A percentile compares a stretch with the other conserved stretches of the same genome.
Conservation (phyloP, 2,329 filamentous ascomycete genomes). For the Aurifilum marmelostoma region DNA sequence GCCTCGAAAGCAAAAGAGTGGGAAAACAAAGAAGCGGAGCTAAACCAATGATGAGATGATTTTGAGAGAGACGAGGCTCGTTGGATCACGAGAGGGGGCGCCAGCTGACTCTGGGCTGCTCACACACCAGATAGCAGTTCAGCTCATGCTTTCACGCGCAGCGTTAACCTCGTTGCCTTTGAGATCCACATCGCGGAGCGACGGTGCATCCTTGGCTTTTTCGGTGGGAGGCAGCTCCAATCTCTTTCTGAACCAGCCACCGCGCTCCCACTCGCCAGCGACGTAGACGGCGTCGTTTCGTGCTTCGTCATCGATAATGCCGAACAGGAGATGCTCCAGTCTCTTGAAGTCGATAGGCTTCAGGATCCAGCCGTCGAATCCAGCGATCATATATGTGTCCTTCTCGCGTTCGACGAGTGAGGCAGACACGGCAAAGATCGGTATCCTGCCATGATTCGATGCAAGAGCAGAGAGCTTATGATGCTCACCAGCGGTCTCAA, state of each 20-base stretch:
- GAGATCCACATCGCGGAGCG: conserved; percentile 18
- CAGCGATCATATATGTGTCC: conserved; percentile 71
- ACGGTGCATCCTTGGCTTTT: conserved; percentile 23
- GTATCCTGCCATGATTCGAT: conserved; percentile 65
- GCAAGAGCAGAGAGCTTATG: conserved; percentile 61
- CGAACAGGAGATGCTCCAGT: conserved; percentile 68
- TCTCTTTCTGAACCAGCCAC: conserved; percentile 71
- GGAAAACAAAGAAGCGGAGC: neutral
- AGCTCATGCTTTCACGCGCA: conserved; percentile 17
- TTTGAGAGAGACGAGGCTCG: neutral
- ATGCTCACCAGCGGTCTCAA: conserved; percentile 59
- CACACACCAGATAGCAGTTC: neutral
- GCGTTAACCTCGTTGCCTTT: conserved; percentile 26
- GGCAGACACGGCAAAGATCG: conserved; percentile 86
- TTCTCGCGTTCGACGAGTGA: conserved; percentile 73
- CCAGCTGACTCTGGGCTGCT: neutral
- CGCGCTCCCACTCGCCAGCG: conserved; percentile 78
- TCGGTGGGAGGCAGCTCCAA: conserved; percentile 20
- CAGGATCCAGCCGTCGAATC: conserved; percentile 89
- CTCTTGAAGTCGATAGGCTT: conserved; percentile 85
- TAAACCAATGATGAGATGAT: neutral
- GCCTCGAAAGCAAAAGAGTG: neutral
- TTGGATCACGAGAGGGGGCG: neutral
- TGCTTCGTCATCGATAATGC: conserved; percentile 64
- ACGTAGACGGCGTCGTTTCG: conserved; percentile 68